phyloP scores from a whole-genome alignment of 768 basidiomycete genomes.

The Leccinellum rugosiceps region DNA sequence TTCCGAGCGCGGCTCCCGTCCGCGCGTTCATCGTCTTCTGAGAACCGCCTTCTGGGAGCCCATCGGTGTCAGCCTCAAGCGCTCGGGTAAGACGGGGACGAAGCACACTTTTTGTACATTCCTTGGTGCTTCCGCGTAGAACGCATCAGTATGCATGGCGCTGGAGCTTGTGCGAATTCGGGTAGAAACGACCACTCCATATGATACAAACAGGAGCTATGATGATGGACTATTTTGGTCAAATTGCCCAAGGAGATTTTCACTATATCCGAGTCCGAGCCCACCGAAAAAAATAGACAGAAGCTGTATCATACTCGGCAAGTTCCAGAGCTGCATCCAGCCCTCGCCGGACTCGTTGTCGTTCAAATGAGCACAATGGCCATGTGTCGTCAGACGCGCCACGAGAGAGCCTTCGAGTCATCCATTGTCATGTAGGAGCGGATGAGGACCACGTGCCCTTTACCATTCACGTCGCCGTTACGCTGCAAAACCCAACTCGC shows the following conservation, averaged over 20 bases:
- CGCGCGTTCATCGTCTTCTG: neutral
- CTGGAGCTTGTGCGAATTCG: too few relatives aligned
- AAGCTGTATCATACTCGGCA: conserved; percentile 78
- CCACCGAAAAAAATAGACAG: conserved; percentile 86
- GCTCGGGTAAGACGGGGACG: neutral
- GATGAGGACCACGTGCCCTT: conserved; percentile 92
- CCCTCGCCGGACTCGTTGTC: conserved; percentile 67
- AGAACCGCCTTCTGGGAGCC: neutral
- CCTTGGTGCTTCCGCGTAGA: neutral
- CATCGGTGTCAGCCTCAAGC: neutral
- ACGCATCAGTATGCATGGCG: too few relatives aligned
- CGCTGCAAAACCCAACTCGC: conserved; percentile 60
- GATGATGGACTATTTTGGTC: conserved; percentile 1
- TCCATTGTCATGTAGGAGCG: conserved; percentile 9
- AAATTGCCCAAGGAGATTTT: neutral
- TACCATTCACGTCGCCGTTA: conserved; percentile 61
- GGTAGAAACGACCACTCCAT: neutral
- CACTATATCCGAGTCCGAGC: conserved; percentile 2
- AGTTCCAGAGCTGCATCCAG: conserved; percentile 46
- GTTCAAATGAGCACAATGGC: conserved; percentile 89
- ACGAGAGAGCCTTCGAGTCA: too few relatives aligned
- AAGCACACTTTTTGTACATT: neutral
- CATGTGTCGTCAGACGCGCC: too few relatives aligned
- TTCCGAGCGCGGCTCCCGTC: neutral
- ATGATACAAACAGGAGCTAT: conserved; percentile 9